A percentile compares a stretch with the other conserved stretches of the same genome.
These are phyloP conservation scores for Neoboletus subvelutipes DNA, from an alignment of 768 basidiomycete species.

Conservation along the genomic window DNA sequence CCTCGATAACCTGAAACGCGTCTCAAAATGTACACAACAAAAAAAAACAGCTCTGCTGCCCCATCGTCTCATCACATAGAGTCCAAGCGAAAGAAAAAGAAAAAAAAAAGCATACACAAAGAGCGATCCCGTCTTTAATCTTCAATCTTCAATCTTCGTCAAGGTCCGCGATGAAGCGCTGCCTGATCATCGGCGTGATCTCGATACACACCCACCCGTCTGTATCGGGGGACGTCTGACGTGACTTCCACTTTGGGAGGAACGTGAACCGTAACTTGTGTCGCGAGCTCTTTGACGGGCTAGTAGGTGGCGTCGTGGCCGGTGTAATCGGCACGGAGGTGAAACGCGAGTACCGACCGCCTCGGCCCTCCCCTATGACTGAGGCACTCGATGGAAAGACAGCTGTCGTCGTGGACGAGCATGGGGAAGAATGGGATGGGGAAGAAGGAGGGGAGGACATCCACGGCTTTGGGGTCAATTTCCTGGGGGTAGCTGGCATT, in stretches of 20 bases:
- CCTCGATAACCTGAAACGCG: constrained; percentile 3
- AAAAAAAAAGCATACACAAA: no score
- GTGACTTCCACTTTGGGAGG: constrained; percentile 19
- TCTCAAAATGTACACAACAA: neutral
- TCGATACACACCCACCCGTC: constrained; percentile 35
- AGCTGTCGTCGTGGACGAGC: neutral
- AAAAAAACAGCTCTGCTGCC: neutral
- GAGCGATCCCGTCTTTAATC: neutral
- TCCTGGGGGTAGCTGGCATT: constrained; percentile 15
- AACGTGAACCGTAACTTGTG: constrained; percentile 16
- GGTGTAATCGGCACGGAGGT: neutral
- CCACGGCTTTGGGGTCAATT: neutral
- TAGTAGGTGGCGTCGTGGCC: constrained; percentile 2
- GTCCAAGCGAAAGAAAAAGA: no score
- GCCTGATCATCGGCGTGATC: constrained; percentile 24
- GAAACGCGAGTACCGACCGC: constrained; percentile 8
- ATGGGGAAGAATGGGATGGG: constrained; percentile 7
- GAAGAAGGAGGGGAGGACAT: constrained; percentile 3
- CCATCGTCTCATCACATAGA: neutral
- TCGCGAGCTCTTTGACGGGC: constrained; percentile 19
- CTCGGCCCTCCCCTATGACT: neutral
- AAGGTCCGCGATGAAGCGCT: constrained; percentile 16
- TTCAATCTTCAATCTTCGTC: constrained; percentile 12
- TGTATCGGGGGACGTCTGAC: constrained; percentile 9
- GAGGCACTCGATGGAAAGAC: neutral